phyloP scores from a whole-genome alignment of 176 grass and related monocot species.

The Thalia dealbata region DNA sequence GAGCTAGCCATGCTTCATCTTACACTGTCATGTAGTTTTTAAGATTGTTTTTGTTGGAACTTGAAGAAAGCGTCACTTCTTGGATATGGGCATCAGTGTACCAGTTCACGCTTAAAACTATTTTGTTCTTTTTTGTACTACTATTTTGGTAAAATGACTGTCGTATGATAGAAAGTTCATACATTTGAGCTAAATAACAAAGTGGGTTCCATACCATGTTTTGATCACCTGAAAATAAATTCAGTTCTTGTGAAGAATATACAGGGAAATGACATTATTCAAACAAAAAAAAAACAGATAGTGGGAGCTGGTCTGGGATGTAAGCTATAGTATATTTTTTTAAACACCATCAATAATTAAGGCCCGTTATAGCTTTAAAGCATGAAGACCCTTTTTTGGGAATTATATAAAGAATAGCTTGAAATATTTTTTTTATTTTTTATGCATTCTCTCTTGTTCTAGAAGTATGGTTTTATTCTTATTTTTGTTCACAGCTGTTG shows the following conservation, averaged over 20 bases:
- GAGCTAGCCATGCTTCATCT: not conserved
- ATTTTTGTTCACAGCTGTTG: conserved; percentile 39
- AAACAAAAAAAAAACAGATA: too few relatives aligned
- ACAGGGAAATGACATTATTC: not conserved
- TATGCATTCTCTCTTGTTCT: not conserved
- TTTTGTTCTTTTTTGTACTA: too few relatives aligned
- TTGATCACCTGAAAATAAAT: not conserved
- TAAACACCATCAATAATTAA: not conserved
- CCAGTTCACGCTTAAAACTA: too few relatives aligned
- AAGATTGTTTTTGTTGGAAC: not conserved
- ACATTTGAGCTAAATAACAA: too few relatives aligned
- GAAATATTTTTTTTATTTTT: not conserved
- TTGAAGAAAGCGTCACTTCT: not conserved
- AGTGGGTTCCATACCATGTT: not conserved
- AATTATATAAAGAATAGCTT: not conserved
- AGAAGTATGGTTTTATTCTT: conserved; percentile 10
- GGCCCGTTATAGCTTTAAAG: too few relatives aligned
- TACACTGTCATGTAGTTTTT: not conserved
- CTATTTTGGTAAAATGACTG: not conserved
- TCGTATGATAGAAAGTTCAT: not conserved
- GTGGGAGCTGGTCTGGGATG: not conserved
- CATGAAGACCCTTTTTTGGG: not conserved
- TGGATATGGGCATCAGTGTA: not conserved
- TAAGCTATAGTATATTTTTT: not conserved
- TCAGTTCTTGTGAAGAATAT: not conserved